Percentiles rank a stretch among this genome's conserved stretches.
Evolutionary conservation across 1,139 yeast genomes (phyloP).

Genomic region (Lodderomyces pseudojiufengensis): DNA sequence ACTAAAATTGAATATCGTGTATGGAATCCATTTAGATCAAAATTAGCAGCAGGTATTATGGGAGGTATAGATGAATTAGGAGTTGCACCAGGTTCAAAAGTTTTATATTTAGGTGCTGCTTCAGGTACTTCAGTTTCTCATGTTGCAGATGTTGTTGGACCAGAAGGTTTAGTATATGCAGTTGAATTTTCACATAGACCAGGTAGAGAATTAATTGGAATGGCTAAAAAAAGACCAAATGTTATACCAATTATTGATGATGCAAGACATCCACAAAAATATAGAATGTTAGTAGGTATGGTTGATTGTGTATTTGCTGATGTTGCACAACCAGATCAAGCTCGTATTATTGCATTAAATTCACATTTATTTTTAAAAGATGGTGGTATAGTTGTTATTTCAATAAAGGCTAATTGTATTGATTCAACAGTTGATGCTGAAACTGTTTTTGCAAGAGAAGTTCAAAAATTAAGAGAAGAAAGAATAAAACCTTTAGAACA

Average conservation of each 20-base stretch:
- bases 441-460: slow-evolving; percentile 98
- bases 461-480: slow-evolving; percentile 97
- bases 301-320: slow-evolving; percentile 98
- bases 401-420: slow-evolving; percentile 99
- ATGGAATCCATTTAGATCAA: slow-evolving; percentile 99
- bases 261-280: slow-evolving; percentile 99
- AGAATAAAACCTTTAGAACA: slow-evolving; percentile 98
- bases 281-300: slow-evolving; percentile 98
- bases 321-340: slow-evolving; percentile 99
- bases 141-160: slow-evolving; percentile 97
- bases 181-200: slow-evolving; percentile 99
- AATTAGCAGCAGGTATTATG: slow-evolving; percentile 99
- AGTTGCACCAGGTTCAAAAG: slow-evolving; percentile 98
- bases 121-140: slow-evolving; percentile 99
- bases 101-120: slow-evolving; percentile 97
- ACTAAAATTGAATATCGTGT: slow-evolving; percentile 98
- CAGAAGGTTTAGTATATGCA: slow-evolving; percentile 97
- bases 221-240: slow-evolving; percentile 99
- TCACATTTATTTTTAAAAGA: slow-evolving; percentile 97
- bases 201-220: slow-evolving; percentile 97
- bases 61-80: slow-evolving; percentile 98
- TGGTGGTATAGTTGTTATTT: slow-evolving; percentile 96
- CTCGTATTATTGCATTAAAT: slow-evolving; percentile 98
- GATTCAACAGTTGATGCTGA: slow-evolving; percentile 99
- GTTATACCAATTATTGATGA: slow-evolving; percentile 98